Conservation (phyloP, 2,329 filamentous ascomycete genomes). For the Ophiostoma sp. region DNA sequence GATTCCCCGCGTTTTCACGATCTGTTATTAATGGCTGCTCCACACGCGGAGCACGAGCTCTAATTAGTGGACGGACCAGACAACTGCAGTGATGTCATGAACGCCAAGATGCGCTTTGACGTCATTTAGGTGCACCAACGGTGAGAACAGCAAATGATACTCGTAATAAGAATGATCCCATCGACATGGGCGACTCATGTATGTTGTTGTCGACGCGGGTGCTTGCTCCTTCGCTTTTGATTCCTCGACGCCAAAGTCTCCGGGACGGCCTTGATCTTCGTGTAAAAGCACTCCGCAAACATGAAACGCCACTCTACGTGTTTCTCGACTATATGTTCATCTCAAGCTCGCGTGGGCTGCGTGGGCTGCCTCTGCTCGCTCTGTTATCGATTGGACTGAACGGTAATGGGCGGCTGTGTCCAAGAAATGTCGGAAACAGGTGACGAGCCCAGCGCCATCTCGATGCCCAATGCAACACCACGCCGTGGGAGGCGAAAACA, state of each 20-base stretch:
- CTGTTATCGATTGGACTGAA: too few species aligned
- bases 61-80: background rate
- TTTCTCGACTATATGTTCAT: constrained; percentile 5
- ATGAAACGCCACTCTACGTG: background rate
- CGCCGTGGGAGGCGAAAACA: background rate
- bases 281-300: background rate
- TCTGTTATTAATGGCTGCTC: background rate
- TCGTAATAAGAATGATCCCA: background rate
- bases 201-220: background rate
- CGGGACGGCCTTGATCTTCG: background rate
- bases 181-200: background rate
- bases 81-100: background rate
- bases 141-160: background rate
- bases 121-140: background rate
- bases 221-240: background rate
- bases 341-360: background rate
- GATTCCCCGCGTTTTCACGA: background rate
- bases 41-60: background rate
- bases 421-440: background rate
- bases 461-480: constrained; percentile 1
- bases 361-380: background rate
- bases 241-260: background rate
- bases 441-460: background rate
- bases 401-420: background rate
- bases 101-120: constrained; percentile 6